Percentiles rank a stretch among this genome's conserved stretches.
Conservation (phyloP, 2,329 filamentous ascomycete species). For the Macroventuria anomochaeta region DNA sequence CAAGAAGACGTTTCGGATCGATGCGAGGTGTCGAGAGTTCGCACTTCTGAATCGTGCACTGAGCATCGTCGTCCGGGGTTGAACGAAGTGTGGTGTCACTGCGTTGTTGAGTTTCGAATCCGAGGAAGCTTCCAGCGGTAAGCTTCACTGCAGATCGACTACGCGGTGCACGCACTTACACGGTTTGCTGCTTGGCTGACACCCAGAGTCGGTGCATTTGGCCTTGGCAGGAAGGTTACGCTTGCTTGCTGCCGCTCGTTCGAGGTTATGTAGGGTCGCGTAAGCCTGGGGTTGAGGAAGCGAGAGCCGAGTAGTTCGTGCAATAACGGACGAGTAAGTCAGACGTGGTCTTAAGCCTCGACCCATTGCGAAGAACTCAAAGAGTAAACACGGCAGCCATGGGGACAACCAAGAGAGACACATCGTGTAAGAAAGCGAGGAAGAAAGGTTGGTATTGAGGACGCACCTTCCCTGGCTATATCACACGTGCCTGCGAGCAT, state of each 20-base stretch:
- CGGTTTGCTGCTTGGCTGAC: not conserved
- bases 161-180: not conserved
- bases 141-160: not conserved
- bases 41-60: not conserved
- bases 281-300: not conserved
- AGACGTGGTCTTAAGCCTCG: too few relatives aligned
- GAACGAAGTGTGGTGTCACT: too few relatives aligned
- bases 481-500: too few relatives aligned
- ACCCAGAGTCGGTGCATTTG: not conserved
- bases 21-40: not conserved
- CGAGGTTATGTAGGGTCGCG: too few relatives aligned
- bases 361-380: too few relatives aligned
- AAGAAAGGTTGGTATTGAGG: too few relatives aligned
- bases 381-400: too few relatives aligned
- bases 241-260: not conserved
- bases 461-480: too few relatives aligned
- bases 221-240: constrained; percentile 5
- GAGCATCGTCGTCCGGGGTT: not conserved
- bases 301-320: not conserved
- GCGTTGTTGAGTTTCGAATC: not conserved
- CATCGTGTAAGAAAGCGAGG: too few relatives aligned
- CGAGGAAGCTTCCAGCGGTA: not conserved
- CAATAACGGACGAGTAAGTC: too few relatives aligned
- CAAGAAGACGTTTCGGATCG: not conserved
- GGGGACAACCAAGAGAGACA: too few relatives aligned